Evolutionary conservation across 305 asterid genomes (phyloP).

Genomic region (Nicotiana rustica): DNA sequence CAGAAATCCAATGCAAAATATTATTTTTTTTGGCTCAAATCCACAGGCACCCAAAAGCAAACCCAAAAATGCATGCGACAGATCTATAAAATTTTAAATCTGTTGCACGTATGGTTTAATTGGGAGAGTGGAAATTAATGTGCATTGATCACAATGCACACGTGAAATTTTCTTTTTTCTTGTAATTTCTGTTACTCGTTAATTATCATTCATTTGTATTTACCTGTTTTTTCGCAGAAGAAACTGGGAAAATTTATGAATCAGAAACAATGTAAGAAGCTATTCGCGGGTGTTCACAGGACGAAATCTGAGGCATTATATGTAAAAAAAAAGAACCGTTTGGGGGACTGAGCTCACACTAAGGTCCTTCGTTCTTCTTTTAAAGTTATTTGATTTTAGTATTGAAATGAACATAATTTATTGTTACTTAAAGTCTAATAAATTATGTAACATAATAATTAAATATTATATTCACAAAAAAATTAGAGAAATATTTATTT

Average conservation of each 20-base stretch:
- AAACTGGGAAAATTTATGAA: not conserved
- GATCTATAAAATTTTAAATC: not conserved
- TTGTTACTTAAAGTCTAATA: too few relatives aligned
- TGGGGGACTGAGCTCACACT: too few relatives aligned
- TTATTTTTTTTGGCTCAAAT: not conserved
- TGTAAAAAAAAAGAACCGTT: too few relatives aligned
- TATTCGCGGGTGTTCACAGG: conserved; percentile 25
- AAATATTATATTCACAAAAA: too few relatives aligned
- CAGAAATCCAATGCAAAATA: not conserved
- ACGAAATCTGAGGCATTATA: not conserved
- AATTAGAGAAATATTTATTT: too few relatives aligned
- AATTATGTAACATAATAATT: too few relatives aligned
- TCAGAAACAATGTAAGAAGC: not conserved
- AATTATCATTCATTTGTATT: conserved; percentile 23
- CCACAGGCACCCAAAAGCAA: conserved; percentile 17
- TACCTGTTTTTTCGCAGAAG: not conserved
- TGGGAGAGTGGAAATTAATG: conserved; percentile 29
- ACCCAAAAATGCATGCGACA: conserved; percentile 27
- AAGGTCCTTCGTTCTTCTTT: not conserved
- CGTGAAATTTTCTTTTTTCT: not conserved
- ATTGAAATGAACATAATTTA: too few relatives aligned
- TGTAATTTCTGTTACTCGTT: conserved; percentile 3
- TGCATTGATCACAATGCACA: conserved; percentile 28
- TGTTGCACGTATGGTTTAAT: conserved; percentile 16
- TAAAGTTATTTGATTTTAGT: too few relatives aligned